Evolutionary conservation across 1,284 basidiomycete genomes (phyloP).

Genomic region (Chalciporus piperatoides): DNA sequence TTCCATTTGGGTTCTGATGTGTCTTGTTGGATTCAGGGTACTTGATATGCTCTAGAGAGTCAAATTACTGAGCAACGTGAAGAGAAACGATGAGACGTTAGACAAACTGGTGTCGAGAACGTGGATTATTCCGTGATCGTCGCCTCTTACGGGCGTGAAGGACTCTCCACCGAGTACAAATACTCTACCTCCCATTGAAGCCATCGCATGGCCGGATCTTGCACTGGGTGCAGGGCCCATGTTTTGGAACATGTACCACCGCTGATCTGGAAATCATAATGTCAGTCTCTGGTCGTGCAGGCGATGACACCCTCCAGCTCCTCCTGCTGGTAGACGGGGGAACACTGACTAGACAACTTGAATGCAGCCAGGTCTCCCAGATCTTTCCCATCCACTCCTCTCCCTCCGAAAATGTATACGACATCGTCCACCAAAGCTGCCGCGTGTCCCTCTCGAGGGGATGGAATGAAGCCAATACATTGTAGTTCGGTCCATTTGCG

Average conservation of each 20-base stretch:
- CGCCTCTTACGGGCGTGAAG: slow-evolving; percentile 67
- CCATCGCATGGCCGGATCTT: slow-evolving; percentile 94
- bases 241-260: slow-evolving; percentile 99
- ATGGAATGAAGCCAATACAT: slow-evolving; percentile 97
- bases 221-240: slow-evolving; percentile 95
- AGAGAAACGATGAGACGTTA: slow-evolving; percentile 6
- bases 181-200: slow-evolving; percentile 82
- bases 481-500: slow-evolving; percentile 89
- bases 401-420: slow-evolving; percentile 96
- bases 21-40: slow-evolving; percentile 74
- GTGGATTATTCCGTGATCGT: slow-evolving; percentile 83
- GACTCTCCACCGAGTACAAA: slow-evolving; percentile 96
- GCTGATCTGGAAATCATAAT: slow-evolving; percentile 46
- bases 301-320: not conserved
- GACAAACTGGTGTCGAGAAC: slow-evolving; percentile 88
- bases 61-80: slow-evolving; percentile 4
- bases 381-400: slow-evolving; percentile 97
- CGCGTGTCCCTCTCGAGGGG: slow-evolving; percentile 95
- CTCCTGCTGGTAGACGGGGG: not conserved
- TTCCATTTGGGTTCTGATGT: slow-evolving; percentile 39
- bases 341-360: slow-evolving; percentile 84
- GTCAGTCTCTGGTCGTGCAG: slow-evolving; percentile 11
- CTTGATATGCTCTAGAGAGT: slow-evolving; percentile 79
- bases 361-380: slow-evolving; percentile 94
- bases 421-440: slow-evolving; percentile 97